Percentiles rank a stretch among this genome's conserved stretches.
phyloP scores from a whole-genome alignment of 2,329 filamentous ascomycete species.

The Myotisia sp. region DNA sequence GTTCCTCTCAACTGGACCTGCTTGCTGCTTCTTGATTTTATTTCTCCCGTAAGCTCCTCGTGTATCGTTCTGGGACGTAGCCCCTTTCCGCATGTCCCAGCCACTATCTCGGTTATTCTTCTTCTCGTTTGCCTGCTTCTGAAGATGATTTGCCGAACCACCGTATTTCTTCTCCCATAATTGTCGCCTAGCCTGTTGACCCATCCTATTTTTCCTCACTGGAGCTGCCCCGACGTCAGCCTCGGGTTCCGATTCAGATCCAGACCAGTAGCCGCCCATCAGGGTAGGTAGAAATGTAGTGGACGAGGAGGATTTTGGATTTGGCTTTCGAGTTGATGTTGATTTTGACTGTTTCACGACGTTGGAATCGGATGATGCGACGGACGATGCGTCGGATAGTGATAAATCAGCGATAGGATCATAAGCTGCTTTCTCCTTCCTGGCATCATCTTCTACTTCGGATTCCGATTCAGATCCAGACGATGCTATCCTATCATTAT shows the following conservation, averaged over 20 bases:
- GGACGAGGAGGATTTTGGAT: slow-evolving; percentile 16
- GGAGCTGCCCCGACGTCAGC: slow-evolving; percentile 29
- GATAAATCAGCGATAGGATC: slow-evolving; percentile 16
- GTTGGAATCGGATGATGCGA: slow-evolving; percentile 16
- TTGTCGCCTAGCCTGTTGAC: slow-evolving; percentile 46
- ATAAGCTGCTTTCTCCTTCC: slow-evolving; percentile 5
- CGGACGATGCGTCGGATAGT: slow-evolving; percentile 23
- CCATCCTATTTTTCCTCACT: slow-evolving; percentile 46
- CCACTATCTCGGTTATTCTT: slow-evolving; percentile 34
- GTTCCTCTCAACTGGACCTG: background rate
- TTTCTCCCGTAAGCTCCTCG: slow-evolving; percentile 16
- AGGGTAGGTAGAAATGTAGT: slow-evolving; percentile 49
- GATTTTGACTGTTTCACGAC: slow-evolving; percentile 14
- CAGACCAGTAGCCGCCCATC: slow-evolving; percentile 49
- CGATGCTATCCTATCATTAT: slow-evolving; percentile 23
- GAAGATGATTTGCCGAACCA: slow-evolving; percentile 43
- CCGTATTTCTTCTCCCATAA: slow-evolving; percentile 51
- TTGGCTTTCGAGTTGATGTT: slow-evolving; percentile 11
- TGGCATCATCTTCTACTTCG: slow-evolving; percentile 14
- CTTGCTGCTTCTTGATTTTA: background rate
- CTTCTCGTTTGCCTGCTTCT: slow-evolving; percentile 26
- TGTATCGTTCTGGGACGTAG: slow-evolving; percentile 23
- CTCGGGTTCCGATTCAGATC: slow-evolving; percentile 42
- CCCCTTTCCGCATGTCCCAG: slow-evolving; percentile 46
- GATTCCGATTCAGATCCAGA: slow-evolving; percentile 15